These are phyloP conservation scores for Talaromyces atroroseus DNA, from an alignment of 2,329 filamentous ascomycete species.

Conservation along the genomic window DNA sequence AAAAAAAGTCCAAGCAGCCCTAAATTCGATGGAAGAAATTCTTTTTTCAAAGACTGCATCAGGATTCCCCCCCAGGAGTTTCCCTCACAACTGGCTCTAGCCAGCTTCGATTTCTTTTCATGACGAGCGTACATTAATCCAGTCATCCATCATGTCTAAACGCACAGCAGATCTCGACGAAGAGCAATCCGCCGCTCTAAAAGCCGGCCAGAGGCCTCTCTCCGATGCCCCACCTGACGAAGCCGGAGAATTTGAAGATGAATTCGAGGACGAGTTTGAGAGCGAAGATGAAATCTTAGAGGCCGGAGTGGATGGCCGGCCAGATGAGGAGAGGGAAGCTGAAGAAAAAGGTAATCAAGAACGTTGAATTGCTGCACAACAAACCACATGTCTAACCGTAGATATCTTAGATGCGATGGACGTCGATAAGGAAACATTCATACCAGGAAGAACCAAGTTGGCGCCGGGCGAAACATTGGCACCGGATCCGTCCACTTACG, in stretches of 20 bases:
- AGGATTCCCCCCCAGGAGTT: neutral
- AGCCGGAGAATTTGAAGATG: constrained; percentile 61
- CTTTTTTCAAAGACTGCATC: constrained; percentile 4
- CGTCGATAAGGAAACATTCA: constrained; percentile 89
- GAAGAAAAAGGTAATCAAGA: constrained; percentile 61
- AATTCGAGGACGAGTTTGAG: constrained; percentile 96
- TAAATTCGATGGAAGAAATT: constrained; percentile 7
- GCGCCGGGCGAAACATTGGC: constrained; percentile 85
- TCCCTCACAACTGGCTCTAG: constrained; percentile 10
- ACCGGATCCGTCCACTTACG: constrained; percentile 89
- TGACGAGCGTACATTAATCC: constrained; percentile 3
- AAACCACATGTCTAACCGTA: constrained; percentile 15
- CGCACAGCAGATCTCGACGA: constrained; percentile 51
- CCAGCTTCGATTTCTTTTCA: constrained; percentile 8
- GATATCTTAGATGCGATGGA: constrained; percentile 68
- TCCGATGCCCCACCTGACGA: constrained; percentile 46
- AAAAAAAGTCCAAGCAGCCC: constrained; percentile 15
- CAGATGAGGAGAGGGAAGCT: constrained; percentile 85
- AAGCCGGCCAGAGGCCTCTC: constrained; percentile 57
- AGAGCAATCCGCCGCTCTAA: constrained; percentile 50
- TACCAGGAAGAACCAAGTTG: constrained; percentile 87
- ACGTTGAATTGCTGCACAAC: neutral
- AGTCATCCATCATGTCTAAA: constrained; percentile 50
- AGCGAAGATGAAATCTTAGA: constrained; percentile 89
- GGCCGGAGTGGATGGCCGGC: constrained; percentile 86